Base-by-base conservation (phyloP, 768 basidiomycete genomes). In the Serendipita vermifera region DNA sequence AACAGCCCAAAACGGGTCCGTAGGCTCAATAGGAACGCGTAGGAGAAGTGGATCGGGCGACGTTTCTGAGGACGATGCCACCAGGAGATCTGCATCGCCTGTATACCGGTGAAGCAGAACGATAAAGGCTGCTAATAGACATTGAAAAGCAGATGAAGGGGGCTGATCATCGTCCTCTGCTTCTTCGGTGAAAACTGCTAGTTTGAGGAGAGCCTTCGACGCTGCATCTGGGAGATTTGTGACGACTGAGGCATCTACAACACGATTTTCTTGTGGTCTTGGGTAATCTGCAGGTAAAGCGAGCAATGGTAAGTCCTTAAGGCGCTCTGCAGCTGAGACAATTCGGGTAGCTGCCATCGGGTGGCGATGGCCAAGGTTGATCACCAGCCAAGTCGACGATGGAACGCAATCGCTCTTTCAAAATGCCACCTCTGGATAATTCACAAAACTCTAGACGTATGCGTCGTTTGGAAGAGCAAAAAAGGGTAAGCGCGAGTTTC, bases 271-370 rank as follows among this genome's bases (percentile, higher is more conserved):
- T 15, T 78, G 81, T 4, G 82, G 83, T 56, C 93, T 75, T 2
- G 94, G 93, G 67, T 96, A 99, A 69, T 98, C 96, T 0, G 94
- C 94, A 0, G 96, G 94, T 31, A 99, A 73, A 5, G 89, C 88
- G 61, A 98, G 83, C 3, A 86, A 83, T 1, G 96, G 93, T 2
- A 93, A 69, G 64, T 83, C 84, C 66, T 84, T 82, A 20, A 98
- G 73, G 61, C 85, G 41, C 26, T 43, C 56, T 3, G 62, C 48
- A 11, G 41, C 41, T 11, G 41, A 43, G 41, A 43, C 26, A 11
- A 43, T 22, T 15, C 41, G 41, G 24, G 2, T 15, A 11, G 13
- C 41, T 13, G 41, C 41, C 41, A 43, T 43, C 41, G 14, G n/a
- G n/a, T 13, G 2, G 41, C 14, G 41, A 11, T 43, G 41, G 24